Conservation (phyloP, 306 rosid species). For the Dryas alaskensis region DNA sequence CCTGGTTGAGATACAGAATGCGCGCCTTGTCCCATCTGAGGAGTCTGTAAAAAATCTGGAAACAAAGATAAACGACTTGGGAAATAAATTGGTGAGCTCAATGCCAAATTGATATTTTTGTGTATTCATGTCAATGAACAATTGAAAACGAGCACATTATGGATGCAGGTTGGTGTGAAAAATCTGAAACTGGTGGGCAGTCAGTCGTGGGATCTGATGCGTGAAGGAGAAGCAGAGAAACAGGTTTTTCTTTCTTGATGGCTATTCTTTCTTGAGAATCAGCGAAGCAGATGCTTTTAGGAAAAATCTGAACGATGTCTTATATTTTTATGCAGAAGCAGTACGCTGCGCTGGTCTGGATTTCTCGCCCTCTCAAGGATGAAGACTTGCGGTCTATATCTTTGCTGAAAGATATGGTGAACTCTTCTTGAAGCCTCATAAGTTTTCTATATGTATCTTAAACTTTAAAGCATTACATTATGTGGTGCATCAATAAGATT, state of each 20-base stretch:
- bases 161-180: conserved; percentile 66
- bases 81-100: conserved; percentile 69
- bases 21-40: conserved; percentile 56
- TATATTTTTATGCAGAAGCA: conserved; percentile 58
- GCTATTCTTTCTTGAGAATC: too few species aligned
- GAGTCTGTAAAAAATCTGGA: conserved; percentile 49
- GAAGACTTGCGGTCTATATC: conserved; percentile 54
- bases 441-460: neutral
- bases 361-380: conserved; percentile 69
- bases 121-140: conserved; percentile 15
- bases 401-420: conserved; percentile 53
- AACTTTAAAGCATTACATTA: neutral
- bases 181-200: conserved; percentile 74
- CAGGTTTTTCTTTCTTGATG: conserved; percentile 49
- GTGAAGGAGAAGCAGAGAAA: conserved; percentile 93
- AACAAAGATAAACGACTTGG: conserved; percentile 50
- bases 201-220: conserved; percentile 79
- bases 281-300: too few species aligned
- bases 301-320: neutral
- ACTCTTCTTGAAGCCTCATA: conserved; percentile 18
- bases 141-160: conserved; percentile 17
- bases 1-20: conserved; percentile 82
- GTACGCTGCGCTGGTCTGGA: conserved; percentile 92
- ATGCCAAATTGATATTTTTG: conserved; percentile 11
- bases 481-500: neutral